phyloP scores from a whole-genome alignment of 2,329 filamentous ascomycete genomes.

The Xylaria sp. region DNA sequence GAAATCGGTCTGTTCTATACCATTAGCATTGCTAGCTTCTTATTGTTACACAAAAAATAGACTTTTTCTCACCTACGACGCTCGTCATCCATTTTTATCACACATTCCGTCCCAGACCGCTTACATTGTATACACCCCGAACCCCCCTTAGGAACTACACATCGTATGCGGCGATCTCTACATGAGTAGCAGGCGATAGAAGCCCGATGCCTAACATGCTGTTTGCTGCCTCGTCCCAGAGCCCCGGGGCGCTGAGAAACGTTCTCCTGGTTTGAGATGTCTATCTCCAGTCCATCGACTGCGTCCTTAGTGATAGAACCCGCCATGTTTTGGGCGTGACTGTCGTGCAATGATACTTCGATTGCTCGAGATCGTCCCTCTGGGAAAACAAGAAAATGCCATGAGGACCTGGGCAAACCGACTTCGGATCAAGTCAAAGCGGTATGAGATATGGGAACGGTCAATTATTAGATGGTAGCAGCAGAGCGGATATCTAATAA shows the following conservation, averaged over 20 bases:
- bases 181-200: constrained; percentile 40
- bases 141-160: constrained; percentile 38
- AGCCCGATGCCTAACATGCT: constrained; percentile 37
- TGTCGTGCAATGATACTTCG: constrained; percentile 20
- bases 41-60: neutral
- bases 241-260: constrained; percentile 33
- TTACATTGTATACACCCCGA: constrained; percentile 38
- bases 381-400: constrained; percentile 23
- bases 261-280: constrained; percentile 39
- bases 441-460: constrained; percentile 19
- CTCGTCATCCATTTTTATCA: constrained; percentile 41
- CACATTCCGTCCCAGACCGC: constrained; percentile 38
- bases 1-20: constrained; percentile 34
- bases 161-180: constrained; percentile 41
- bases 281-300: constrained; percentile 30
- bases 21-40: constrained; percentile 17
- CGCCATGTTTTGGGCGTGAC: constrained; percentile 26
- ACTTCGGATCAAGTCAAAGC: constrained; percentile 26
- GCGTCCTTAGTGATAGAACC: constrained; percentile 22
- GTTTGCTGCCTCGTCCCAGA: constrained; percentile 34
- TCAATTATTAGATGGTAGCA: constrained; percentile 27
- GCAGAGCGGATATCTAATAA: constrained; percentile 17
- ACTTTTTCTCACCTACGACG: constrained; percentile 37
- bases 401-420: constrained; percentile 27
- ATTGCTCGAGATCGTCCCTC: constrained; percentile 21